Evolutionary conservation across 2,329 filamentous ascomycete species (phyloP).

Genomic region (Tolypocladium sp.): DNA sequence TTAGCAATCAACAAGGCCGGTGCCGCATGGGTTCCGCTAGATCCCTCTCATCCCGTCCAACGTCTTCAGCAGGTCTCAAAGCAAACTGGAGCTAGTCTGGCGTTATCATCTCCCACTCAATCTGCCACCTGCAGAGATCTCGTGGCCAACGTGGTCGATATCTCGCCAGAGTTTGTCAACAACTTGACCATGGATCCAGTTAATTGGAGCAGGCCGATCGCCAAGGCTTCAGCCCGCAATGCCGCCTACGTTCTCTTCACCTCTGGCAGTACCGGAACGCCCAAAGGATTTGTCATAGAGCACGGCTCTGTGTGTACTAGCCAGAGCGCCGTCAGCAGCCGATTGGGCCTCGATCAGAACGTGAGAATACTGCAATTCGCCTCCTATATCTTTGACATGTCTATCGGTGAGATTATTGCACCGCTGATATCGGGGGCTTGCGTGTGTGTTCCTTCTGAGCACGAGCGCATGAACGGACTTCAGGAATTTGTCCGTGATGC

Average conservation of each 20-base stretch:
- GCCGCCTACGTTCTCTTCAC: conserved; percentile 14
- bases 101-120: no score
- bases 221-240: no score
- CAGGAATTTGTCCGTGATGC: conserved; percentile 4
- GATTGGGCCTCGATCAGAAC: background rate
- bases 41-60: no score
- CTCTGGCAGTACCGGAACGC: conserved; percentile 13
- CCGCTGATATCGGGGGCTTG: conserved; percentile 6
- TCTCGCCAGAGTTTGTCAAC: no score
- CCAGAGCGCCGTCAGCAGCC: background rate
- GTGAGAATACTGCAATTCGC: conserved; percentile 9
- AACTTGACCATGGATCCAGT: background rate
- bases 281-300: conserved; percentile 13
- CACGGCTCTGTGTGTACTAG: conserved; percentile 6
- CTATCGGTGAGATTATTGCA: conserved; percentile 7
- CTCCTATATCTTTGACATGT: conserved; percentile 10
- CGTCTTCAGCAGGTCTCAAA: no score
- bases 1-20: no score
- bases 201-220: no score
- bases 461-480: conserved; percentile 4
- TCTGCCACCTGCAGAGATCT: no score
- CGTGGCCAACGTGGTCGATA: no score
- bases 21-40: no score
- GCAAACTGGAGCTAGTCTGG: no score
- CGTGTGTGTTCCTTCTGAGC: conserved; percentile 8